Conservation (phyloP, 2,329 filamentous ascomycete species). For the Talaromyces sp. region DNA sequence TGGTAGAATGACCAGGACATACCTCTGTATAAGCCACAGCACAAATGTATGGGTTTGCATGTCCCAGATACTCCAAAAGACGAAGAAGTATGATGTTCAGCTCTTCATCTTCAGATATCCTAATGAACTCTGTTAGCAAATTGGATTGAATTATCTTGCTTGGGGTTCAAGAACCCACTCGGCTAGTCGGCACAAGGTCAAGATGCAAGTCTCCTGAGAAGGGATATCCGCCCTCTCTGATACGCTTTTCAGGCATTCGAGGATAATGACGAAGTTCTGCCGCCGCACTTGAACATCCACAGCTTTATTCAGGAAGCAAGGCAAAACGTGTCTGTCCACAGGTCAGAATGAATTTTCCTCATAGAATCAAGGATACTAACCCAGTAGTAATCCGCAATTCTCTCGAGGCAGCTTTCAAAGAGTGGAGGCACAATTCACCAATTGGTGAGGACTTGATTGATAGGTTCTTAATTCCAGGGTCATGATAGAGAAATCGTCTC, state of each 20-base stretch:
- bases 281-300: slow-evolving; percentile 48
- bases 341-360: slow-evolving; percentile 16
- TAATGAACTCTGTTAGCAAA: slow-evolving; percentile 29
- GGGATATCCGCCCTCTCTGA: slow-evolving; percentile 65
- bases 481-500: slow-evolving; percentile 66
- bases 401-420: slow-evolving; percentile 75
- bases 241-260: slow-evolving; percentile 68
- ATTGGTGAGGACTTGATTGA: slow-evolving; percentile 65
- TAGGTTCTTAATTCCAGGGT: slow-evolving; percentile 56
- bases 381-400: slow-evolving; percentile 81
- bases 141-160: no score
- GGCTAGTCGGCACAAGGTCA: slow-evolving; percentile 82
- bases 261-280: slow-evolving; percentile 65
- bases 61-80: slow-evolving; percentile 81
- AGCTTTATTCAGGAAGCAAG: slow-evolving; percentile 59
- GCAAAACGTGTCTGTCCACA: slow-evolving; percentile 55
- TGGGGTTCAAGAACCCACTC: slow-evolving; percentile 45
- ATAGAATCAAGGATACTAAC: slow-evolving; percentile 31
- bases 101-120: slow-evolving; percentile 72
- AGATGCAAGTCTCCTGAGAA: slow-evolving; percentile 77
- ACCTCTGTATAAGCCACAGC: slow-evolving; percentile 81
- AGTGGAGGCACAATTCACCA: slow-evolving; percentile 78
- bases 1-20: slow-evolving; percentile 22
- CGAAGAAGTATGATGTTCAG: slow-evolving; percentile 81
- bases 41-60: slow-evolving; percentile 73